phyloP scores from a whole-genome alignment of 2,329 filamentous ascomycete genomes.

The Mycosphaerella arachidis region DNA sequence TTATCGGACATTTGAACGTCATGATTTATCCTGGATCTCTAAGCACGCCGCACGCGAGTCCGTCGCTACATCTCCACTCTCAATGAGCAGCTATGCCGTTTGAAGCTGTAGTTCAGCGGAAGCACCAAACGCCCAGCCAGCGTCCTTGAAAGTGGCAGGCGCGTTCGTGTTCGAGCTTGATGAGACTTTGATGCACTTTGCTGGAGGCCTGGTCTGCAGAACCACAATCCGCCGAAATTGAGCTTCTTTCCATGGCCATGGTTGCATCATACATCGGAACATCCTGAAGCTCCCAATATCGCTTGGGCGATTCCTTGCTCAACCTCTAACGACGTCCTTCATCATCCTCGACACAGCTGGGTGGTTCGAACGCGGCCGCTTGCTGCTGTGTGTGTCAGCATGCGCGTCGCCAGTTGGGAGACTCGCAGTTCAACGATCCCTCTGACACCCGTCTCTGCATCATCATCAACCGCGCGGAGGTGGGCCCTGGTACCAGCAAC shows the following conservation, averaged over 20 bases:
- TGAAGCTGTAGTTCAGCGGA: slow-evolving; percentile 7
- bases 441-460: background rate
- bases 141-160: background rate
- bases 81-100: slow-evolving; percentile 9
- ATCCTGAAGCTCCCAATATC: slow-evolving; percentile 6
- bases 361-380: background rate
- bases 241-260: background rate
- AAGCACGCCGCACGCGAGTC: slow-evolving; percentile 6
- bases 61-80: background rate
- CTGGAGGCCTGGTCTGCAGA: background rate
- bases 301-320: background rate
- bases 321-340: background rate
- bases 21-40: slow-evolving; percentile 12
- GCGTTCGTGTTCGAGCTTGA: slow-evolving; percentile 9
- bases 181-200: slow-evolving; percentile 6
- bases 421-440: slow-evolving; percentile 1
- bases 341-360: background rate
- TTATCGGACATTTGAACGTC: slow-evolving; percentile 5
- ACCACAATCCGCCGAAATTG: slow-evolving; percentile 14
- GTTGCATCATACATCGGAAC: slow-evolving; percentile 7
- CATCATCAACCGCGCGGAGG: slow-evolving; percentile 1
- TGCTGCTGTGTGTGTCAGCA: slow-evolving; percentile 1
- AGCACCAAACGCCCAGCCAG: slow-evolving; percentile 1
- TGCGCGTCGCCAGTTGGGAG: background rate
- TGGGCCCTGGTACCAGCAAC: background rate